Conservation (phyloP, 768 basidiomycete species). For the Amanita inopinata region DNA sequence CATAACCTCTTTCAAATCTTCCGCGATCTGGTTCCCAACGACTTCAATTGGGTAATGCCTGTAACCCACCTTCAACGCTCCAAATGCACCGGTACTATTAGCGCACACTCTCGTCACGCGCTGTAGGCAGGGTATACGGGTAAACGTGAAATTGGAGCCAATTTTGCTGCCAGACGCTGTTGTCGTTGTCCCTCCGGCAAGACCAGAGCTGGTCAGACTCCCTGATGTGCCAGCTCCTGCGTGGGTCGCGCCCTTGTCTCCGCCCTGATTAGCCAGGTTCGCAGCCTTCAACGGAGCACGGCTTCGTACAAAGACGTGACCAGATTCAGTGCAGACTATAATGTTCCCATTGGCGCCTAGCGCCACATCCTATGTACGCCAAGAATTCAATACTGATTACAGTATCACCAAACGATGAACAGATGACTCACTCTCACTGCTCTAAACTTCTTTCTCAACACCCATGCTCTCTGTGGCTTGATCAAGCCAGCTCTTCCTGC, state of each 20-base stretch:
- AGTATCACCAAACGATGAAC: slow-evolving; percentile 3
- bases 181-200: slow-evolving; percentile 30
- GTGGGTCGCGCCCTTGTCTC: neutral
- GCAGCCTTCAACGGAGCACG: slow-evolving; percentile 31
- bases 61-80: slow-evolving; percentile 71
- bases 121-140: slow-evolving; percentile 68
- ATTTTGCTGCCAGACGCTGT: neutral
- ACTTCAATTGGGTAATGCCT: slow-evolving; percentile 44
- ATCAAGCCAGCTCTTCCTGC: slow-evolving; percentile 22
- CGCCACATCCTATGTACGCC: slow-evolving; percentile 60
- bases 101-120: slow-evolving; percentile 79
- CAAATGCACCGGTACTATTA: slow-evolving; percentile 83
- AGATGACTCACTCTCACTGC: slow-evolving; percentile 52
- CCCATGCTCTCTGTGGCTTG: slow-evolving; percentile 89
- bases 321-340: slow-evolving; percentile 89
- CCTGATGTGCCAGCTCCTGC: neutral
- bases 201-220: slow-evolving; percentile 11
- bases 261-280: neutral
- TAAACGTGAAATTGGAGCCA: slow-evolving; percentile 7
- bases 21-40: slow-evolving; percentile 44
- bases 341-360: slow-evolving; percentile 81
- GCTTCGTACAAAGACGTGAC: slow-evolving; percentile 83
- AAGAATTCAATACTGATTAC: neutral
- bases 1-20: slow-evolving; percentile 56
- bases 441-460: slow-evolving; percentile 76